Evolutionary conservation across 2,329 filamentous ascomycete genomes (phyloP), one percentile per base, ranked within the genome.

Genomic region (Aspergillus tamarii): DNA sequence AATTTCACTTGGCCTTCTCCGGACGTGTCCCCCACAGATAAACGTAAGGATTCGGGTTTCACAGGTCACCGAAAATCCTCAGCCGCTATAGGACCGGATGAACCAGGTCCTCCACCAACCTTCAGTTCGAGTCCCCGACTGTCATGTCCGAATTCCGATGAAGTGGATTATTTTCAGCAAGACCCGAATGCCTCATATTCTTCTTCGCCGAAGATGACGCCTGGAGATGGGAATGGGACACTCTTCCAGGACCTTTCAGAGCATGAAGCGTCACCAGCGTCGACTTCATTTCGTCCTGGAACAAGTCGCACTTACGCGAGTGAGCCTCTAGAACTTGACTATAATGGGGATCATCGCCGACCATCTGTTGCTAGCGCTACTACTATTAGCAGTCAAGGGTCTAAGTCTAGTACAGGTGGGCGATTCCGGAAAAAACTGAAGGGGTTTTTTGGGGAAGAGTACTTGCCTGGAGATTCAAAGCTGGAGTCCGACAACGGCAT

Each of bases 361-460:
- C 94, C 94, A 2, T 98, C 95, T 4, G 86, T 93, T 57, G 93
- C 93, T 45, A 97, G 94, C 78, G 89, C 94, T 67, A 93, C 91
- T 16, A 96, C 90, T 5, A 88, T 92, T 62, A 95, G 94, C 78
- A 96, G 94, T 74, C 87, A 91, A 68, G 91, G 92, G 39, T 96
- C 94, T 48, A 91, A 90, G 76, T 83, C 88, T 66, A 89, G 88
- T 65, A 84, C 90, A 64, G 88, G 89, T 70, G 88, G 91, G 58
- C 86, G 90, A 62, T 85, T 88, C 67, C 84, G 87, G 71, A 93
- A 94, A 78, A 95, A 94, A 79, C 84, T 97, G 67, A 92, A 95
- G 74, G 92, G 91, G 48, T 94, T 97, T 76, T 96, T 97, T 79
- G 94, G 94, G 54, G 94, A 97, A 72, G 94, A 97, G 74, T 93